Conservation (phyloP, 78 protist species). For the Anaeramoeba flamelloides region DNA sequence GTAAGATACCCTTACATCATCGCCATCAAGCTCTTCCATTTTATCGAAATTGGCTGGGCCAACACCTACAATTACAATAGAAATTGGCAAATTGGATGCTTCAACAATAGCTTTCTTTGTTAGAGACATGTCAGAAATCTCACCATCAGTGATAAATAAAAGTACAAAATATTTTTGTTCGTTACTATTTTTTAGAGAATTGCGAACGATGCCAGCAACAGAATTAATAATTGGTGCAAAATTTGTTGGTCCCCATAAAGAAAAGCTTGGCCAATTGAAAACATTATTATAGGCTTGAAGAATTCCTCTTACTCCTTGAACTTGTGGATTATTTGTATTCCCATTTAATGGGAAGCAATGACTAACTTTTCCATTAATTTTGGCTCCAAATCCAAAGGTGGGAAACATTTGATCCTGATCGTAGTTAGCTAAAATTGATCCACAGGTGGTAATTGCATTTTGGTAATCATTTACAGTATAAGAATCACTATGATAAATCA, state of each 20-base stretch:
- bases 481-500: too few relatives aligned
- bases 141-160: constrained; percentile 31
- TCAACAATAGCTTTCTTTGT: constrained; percentile 22
- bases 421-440: constrained; percentile 34
- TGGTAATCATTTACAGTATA: constrained; percentile 25
- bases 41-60: constrained; percentile 18
- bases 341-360: constrained; percentile 44
- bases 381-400: constrained; percentile 66
- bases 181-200: neutral
- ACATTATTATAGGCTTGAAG: constrained; percentile 3
- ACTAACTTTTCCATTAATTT: constrained; percentile 9
- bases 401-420: constrained; percentile 47
- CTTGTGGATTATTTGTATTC: constrained; percentile 3
- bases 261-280: constrained; percentile 3
- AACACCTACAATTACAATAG: constrained; percentile 29
- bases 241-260: constrained; percentile 15
- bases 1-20: neutral
- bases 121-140: constrained; percentile 5
- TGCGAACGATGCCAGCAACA: neutral
- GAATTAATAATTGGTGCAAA: constrained; percentile 10
- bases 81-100: constrained; percentile 17
- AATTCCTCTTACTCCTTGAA: constrained; percentile 17
- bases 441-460: constrained; percentile 24
- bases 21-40: constrained; percentile 20
- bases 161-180: constrained; percentile 14